A percentile compares a stretch with the other conserved stretches of the same genome.
Evolutionary conservation across 164 flowering plant genomes (phyloP).

Genomic region (Macadamia integrifolia): DNA sequence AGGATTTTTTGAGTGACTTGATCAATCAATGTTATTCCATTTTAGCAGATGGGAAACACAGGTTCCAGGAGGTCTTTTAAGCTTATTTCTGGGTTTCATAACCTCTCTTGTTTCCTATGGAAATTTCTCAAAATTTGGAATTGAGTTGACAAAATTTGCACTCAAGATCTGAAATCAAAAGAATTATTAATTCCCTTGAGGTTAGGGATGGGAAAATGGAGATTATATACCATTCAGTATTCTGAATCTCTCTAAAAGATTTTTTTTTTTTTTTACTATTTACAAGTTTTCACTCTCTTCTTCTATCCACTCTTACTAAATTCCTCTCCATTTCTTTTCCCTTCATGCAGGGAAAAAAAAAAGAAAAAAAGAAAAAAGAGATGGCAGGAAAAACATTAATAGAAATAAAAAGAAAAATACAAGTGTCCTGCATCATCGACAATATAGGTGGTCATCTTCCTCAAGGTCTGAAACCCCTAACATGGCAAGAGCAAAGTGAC

Average conservation of each 20-base stretch:
- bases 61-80: too few relatives aligned
- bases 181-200: conserved; percentile 7
- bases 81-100: too few relatives aligned
- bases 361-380: neutral
- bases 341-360: conserved; percentile 15
- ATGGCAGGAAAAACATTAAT: neutral
- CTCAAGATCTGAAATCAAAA: neutral
- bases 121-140: too few relatives aligned
- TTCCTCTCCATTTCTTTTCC: conserved; percentile 7
- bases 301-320: conserved; percentile 2
- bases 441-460: conserved; percentile 50
- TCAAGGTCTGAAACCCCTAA: conserved; percentile 74
- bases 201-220: conserved; percentile 14
- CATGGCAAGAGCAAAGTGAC: conserved; percentile 85
- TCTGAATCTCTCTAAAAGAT: neutral
- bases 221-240: conserved; percentile 8
- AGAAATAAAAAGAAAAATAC: neutral
- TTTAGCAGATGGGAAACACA: too few relatives aligned
- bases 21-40: too few relatives aligned
- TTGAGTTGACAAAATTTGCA: too few relatives aligned
- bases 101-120: too few relatives aligned
- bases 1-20: too few relatives aligned
- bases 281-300: conserved; percentile 16
- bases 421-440: conserved; percentile 26
- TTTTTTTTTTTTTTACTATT: conserved; percentile 7